Evolutionary conservation across 1,139 yeast genomes (phyloP), one percentile per base, ranked within the genome.

Genomic region (Candida buenavistaensis): DNA sequence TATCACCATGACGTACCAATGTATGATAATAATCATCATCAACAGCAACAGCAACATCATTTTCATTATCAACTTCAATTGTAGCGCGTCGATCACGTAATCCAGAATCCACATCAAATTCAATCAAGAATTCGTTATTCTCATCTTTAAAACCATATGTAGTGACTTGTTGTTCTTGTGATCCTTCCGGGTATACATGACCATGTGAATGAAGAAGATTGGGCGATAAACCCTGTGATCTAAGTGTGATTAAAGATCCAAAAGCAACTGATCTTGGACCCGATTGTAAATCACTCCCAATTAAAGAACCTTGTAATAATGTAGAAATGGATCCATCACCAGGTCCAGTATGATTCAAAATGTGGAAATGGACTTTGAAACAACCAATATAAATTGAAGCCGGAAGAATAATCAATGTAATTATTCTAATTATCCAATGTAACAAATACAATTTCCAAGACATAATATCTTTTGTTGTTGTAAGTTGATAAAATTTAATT

Each of bases 291-390:
- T 75, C 68, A 28, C 75, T 72, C 23, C 77, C 80, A 33, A 71
- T 70, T 42, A 83, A 64, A 31, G 83, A 79, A 3, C 82, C 80
- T 55, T 84, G 95, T 46, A 83, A 72, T 28, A 84, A 60, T 1
- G 90, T 75, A 3, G 87, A 80, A 35, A 83, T 77, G 3, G 88
- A 76, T 0, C 87, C 82, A 52, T 82, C 85, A 14, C 90, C 95
- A 0, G 86, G 72, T 7, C 94, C 98, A 3, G 95, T 78, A 49
- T 79, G 81, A 52, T 74, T 80, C 38, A 92, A 72, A 21, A 90
- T 66, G 13, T 68, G 48, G 50, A 92, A 92, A 59, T 92, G 99
- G 31, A 85, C 66, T 58, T 82, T 85, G 69, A 92, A 92, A 48
- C 82, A 76, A 10, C 72, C 51, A 46, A 83, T 58, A 52, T 90